Base-by-base conservation (phyloP, 2,329 filamentous ascomycete species). In the Botrytis aclada region DNA sequence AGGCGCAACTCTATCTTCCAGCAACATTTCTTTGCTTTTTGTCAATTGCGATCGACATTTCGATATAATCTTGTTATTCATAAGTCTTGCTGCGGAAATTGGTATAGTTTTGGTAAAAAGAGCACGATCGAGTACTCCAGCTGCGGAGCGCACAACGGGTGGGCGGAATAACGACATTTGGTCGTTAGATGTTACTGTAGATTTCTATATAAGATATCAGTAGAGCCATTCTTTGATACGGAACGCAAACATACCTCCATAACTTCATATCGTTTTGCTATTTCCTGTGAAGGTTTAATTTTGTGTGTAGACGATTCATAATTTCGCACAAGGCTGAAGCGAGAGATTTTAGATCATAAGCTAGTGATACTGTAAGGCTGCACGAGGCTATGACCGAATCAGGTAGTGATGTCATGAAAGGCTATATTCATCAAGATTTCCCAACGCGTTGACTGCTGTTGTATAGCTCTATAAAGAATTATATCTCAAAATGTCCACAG, bases 51-150 rank as follows among this genome's bases (percentile, higher is more conserved):
- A 89, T 75, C 93, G 88, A 81, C 93, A 90, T 76, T 86, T 87
- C 37, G 91, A 87, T 72, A 98, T 94, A 78, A 94, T 88, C 77
- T 89, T 92, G 74, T 88, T 88, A 80, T 96, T 92, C 76, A 89
- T 88, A 62, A 98, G 85, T 54, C 92, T 88, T 10, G 94, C 95
- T 4, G 94, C 95, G 14, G 94, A 88, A 37, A 95, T 85, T 37
- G 91, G 90, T 72, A 97, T 84, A 1, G 87, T 92, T 81, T 91
- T 93, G 70, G 88, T 86, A 84, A 98, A 98, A 76, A 97, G 90
- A 25, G 91, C 87, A 77, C 93, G 90, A 84, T 99, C 95, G 76
- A 99, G 89, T 67, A 88, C 88, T 80, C 90, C 90, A 85, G 91
- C 90, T 47, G 72, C 69, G 14, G 82, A 81, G 81, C 93, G 92